Percentiles rank a stretch among this genome's conserved stretches.
phyloP scores from a whole-genome alignment of 2,329 filamentous ascomycete species.

The Nothophaeocryptopus gaeumannii region DNA sequence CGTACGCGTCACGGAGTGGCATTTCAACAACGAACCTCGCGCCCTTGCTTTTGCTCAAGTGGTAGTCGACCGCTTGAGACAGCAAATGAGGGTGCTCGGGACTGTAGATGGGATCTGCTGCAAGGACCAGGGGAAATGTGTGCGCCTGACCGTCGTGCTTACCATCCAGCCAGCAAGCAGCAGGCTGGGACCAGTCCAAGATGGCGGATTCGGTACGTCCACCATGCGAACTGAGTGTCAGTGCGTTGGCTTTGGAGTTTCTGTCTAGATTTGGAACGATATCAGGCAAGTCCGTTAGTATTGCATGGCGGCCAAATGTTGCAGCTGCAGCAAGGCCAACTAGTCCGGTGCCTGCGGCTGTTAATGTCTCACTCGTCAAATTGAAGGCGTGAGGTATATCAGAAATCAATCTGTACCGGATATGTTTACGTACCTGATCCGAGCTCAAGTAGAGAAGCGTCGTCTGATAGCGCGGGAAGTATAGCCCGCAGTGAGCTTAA shows the following conservation, averaged over 20 bases:
- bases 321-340: constrained; percentile 80
- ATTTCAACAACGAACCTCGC: constrained; percentile 76
- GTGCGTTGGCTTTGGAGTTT: constrained; percentile 66
- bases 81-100: constrained; percentile 75
- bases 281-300: constrained; percentile 78
- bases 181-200: constrained; percentile 70
- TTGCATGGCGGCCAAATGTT: constrained; percentile 63
- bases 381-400: too few species aligned
- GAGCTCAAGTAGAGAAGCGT: constrained; percentile 63
- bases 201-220: constrained; percentile 62
- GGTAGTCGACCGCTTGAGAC: constrained; percentile 64
- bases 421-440: constrained; percentile 64
- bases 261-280: constrained; percentile 77
- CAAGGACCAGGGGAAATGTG: constrained; percentile 65
- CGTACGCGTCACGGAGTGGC: constrained; percentile 70
- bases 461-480: constrained; percentile 14
- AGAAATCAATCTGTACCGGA: too few species aligned
- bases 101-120: constrained; percentile 84
- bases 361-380: too few species aligned
- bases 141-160: constrained; percentile 13
- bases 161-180: constrained; percentile 26
- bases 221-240: constrained; percentile 53
- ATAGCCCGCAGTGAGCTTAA: constrained; percentile 46
- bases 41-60: constrained; percentile 57
- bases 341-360: constrained; percentile 62